A percentile compares a stretch with the other conserved stretches of the same genome.
These are phyloP conservation scores for Daucus carota DNA, from an alignment of 129 eudicot species.

Conservation along the genomic window DNA sequence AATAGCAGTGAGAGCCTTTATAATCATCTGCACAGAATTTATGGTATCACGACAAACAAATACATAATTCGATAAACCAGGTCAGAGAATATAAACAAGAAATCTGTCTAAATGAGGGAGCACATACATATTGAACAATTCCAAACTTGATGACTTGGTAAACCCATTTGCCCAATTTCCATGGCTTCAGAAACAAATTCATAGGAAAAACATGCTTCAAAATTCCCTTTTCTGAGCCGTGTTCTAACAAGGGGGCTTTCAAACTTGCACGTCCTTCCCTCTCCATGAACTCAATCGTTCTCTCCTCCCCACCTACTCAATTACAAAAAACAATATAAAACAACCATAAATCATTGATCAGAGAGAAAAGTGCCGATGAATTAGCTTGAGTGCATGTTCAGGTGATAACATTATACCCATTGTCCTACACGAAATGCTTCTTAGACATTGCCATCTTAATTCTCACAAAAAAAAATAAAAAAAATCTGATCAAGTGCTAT, in stretches of 20 bases:
- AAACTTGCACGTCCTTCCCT: constrained; percentile 77
- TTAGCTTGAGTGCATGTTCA: neutral
- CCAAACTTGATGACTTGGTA: constrained; percentile 93
- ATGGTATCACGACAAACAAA: neutral
- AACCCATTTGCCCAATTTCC: constrained; percentile 82
- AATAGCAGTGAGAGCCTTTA: constrained; percentile 76
- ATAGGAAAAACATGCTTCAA: constrained; percentile 81
- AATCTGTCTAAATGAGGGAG: constrained; percentile 6
- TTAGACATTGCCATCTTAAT: neutral
- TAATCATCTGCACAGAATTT: constrained; percentile 60
- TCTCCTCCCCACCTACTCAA: constrained; percentile 80
- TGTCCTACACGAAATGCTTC: neutral
- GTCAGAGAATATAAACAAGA: neutral
- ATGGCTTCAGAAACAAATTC: constrained; percentile 68
- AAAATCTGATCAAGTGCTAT: neutral
- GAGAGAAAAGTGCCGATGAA: neutral
- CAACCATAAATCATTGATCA: neutral
- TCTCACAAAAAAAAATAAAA: neutral
- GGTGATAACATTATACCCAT: neutral
- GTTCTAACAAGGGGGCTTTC: constrained; percentile 62
- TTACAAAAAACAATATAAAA: neutral
- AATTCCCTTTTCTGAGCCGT: constrained; percentile 58
- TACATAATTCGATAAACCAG: constrained; percentile 6
- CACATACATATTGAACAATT: constrained; percentile 93
- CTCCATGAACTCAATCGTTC: constrained; percentile 77